A percentile compares a stretch with the other conserved stretches of the same genome.
Evolutionary conservation across 1,284 basidiomycete genomes (phyloP).

Genomic region (Irpex sp.): DNA sequence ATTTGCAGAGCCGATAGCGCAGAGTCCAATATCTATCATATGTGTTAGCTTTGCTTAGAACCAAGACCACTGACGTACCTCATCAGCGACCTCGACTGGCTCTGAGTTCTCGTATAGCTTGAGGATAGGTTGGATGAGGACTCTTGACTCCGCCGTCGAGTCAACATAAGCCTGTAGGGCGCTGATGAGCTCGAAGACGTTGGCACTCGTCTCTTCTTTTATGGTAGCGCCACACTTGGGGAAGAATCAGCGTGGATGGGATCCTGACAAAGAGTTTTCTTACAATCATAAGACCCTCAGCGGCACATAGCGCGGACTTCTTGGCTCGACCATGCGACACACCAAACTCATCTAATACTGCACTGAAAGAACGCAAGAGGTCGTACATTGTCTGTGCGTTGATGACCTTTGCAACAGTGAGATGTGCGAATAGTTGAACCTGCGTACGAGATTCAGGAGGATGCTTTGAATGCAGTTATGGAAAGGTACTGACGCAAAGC

Average conservation of each 20-base stretch:
- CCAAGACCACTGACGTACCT: constrained; percentile 38
- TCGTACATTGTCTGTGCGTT: constrained; percentile 73
- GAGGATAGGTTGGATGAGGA: constrained; percentile 58
- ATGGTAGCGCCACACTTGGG: constrained; percentile 57
- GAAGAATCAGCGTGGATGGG: neutral
- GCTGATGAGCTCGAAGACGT: constrained; percentile 59
- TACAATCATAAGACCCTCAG: constrained; percentile 84
- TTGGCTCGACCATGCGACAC: constrained; percentile 86
- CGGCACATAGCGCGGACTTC: constrained; percentile 81
- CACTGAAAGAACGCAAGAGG: constrained; percentile 77
- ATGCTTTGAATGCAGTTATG: neutral
- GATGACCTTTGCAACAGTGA: constrained; percentile 75
- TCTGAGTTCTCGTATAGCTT: constrained; percentile 43
- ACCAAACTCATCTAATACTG: constrained; percentile 87
- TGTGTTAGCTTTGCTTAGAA: neutral
- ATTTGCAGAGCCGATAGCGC: constrained; percentile 53
- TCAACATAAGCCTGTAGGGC: constrained; percentile 67
- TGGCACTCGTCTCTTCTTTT: constrained; percentile 45
- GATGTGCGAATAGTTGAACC: constrained; percentile 89
- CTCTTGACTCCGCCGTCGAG: constrained; percentile 50
- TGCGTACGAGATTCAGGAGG: constrained; percentile 28
- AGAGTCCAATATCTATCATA: constrained; percentile 55
- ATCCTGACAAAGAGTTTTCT: constrained; percentile 16
- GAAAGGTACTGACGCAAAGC: constrained; percentile 62
- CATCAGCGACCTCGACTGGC: constrained; percentile 49